Evolutionary conservation across 768 basidiomycete genomes (phyloP), one percentile per base, ranked within the genome.

Genomic region (Lentinula sp.): DNA sequence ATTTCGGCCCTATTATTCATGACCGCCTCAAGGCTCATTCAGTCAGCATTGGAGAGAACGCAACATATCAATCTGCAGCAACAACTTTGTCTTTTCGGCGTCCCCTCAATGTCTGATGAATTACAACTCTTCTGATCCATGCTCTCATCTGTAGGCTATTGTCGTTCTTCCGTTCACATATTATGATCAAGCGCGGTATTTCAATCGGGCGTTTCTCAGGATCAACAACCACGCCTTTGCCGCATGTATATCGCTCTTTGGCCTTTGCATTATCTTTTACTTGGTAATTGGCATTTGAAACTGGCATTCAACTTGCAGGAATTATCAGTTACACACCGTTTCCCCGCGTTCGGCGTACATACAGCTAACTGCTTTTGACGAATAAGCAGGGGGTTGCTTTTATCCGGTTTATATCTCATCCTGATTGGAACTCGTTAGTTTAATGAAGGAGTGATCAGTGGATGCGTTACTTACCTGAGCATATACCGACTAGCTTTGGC

Each of bases 211-310:
- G 16, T 33, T 36, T 51, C 35, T 6, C 50, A 51, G 50, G 50
- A 15, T 51, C 33, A 51, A 28, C 35, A 6, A n/a, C 12, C 43
- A 56, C 55, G 55, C 55, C 41, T 56, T 56, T 4, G 23, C 55
- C 20, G 55, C 55, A 56, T 56, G 55, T 54, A 28, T 56, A 43
- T 56, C 39, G n/a, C 55, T 56, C 41, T 56, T 43, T 56, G 55
- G 39, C 55, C 41, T 42, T 51, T 36, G 51, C 33, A 8, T 53
- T 37, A 12, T 16, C 15, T 45, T 45, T 18, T 45, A 6, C 15
- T 16, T 45, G 12, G 28, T 28, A 28, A 28, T 41, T 41, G 9
- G 5, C 39, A 10, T 16, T 18, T 2, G 12, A 9, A 48, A 8
- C 9, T 48, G 20, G 46, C 46, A 20, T 48, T 48, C 46, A 18